Base-by-base conservation (phyloP, 2,329 filamentous ascomycete species). In the Penicillium sp. region DNA sequence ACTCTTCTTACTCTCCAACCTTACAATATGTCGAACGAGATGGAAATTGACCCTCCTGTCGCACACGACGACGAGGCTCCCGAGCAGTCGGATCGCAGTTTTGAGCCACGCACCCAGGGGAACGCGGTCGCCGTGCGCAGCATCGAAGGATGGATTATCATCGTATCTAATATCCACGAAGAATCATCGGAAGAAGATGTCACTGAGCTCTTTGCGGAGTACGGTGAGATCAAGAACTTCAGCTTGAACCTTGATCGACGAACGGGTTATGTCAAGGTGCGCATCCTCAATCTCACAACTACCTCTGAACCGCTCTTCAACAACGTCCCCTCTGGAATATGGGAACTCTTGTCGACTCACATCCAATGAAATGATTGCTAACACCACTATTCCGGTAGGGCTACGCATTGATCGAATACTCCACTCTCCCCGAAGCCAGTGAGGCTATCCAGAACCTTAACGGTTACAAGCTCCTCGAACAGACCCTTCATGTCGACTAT, bases 121-220 rank as follows among this genome's bases (percentile, higher is more conserved):
- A 76, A 75, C 57, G 77, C 79, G 27, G 78, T 80, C 75, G 85
- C 85, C 9, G 86, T 88, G 46, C 84, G 86, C 71, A 86, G 83
- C 67, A 88, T 88, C 66, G 86, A 88, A 71, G 86, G 86, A 62
- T 88, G 86, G 86, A 88, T 88, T 70, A 80, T 88, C 60, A 81
- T 87, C n/a, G 85, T 81, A 54, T 86, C 85, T n/a, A 88, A 88
- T 63, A 84, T 88, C 37, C 85, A 88, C 65, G 86, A 88, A 69
- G 86, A 88, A 70, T 84, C 86, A 10, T 83, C 80, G n/a, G 86
- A 88, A 70, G 86, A 88, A 73, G 86, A 88, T 62, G 73, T 88
- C 27, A 84, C 83, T 54, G 86, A 88, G 65, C 73, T 87, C 67
- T 88, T 88, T 70, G 85, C 83, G 59, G 86, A 88, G 60, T 86